Conservation (phyloP, 176 grass and related monocot genomes). For the Rhipidocladum racemiflorum region DNA sequence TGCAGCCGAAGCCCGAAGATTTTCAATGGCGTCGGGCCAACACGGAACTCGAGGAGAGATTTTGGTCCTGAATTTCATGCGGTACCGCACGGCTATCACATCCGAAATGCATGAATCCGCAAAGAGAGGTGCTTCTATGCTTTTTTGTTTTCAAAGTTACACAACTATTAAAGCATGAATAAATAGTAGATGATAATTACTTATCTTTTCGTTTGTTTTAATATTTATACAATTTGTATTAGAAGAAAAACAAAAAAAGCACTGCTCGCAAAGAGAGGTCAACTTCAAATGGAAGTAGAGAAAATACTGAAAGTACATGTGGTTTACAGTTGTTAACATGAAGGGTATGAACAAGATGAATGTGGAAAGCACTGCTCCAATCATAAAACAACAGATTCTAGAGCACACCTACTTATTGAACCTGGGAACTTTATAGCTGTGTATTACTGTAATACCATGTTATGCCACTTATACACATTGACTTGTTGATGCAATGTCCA, state of each 20-base stretch:
- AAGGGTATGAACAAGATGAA: neutral
- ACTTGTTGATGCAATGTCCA: too few species aligned
- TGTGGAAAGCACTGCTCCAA: neutral
- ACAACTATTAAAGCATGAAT: too few species aligned
- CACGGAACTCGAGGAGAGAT: neutral
- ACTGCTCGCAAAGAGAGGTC: neutral
- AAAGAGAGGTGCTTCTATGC: too few species aligned
- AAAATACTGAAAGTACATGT: neutral
- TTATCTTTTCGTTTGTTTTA: too few species aligned
- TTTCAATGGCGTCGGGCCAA: neutral
- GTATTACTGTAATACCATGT: neutral
- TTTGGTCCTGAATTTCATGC: neutral
- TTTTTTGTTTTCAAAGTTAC: too few species aligned
- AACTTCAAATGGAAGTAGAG: neutral
- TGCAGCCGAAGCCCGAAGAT: neutral
- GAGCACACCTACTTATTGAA: neutral
- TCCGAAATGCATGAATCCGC: constrained; percentile 24
- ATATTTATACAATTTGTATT: too few species aligned
- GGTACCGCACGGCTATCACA: neutral
- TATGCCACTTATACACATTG: neutral
- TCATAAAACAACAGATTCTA: neutral
- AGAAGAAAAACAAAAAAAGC: too few species aligned
- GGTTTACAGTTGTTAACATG: neutral
- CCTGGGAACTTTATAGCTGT: neutral
- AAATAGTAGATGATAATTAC: too few species aligned